phyloP scores from a whole-genome alignment of 1,139 yeast genomes.

The Magnusiomyces tetraspermus region DNA sequence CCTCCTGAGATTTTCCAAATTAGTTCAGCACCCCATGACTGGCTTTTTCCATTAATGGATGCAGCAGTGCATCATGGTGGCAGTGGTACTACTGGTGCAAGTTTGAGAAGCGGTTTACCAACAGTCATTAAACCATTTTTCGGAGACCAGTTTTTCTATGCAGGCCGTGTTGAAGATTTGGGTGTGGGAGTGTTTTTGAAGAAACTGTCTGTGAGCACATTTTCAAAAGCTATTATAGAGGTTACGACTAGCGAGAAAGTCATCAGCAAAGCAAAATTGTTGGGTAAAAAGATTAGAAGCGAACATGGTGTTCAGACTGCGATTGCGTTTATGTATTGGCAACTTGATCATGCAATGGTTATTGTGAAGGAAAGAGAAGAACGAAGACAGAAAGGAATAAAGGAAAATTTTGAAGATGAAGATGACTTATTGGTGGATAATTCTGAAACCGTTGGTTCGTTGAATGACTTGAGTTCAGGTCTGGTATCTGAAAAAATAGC shows the following conservation, averaged over 20 bases:
- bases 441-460: not conserved
- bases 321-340: slow-evolving; percentile 63
- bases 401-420: not conserved
- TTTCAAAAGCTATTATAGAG: slow-evolving; percentile 57
- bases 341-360: slow-evolving; percentile 59
- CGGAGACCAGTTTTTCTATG: slow-evolving; percentile 93
- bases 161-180: slow-evolving; percentile 72
- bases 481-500: not conserved
- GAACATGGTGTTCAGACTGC: slow-evolving; percentile 80
- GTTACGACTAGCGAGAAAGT: slow-evolving; percentile 61
- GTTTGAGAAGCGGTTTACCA: slow-evolving; percentile 76
- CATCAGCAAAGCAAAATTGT: slow-evolving; percentile 50
- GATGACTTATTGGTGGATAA: not conserved
- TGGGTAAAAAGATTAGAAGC: slow-evolving; percentile 51
- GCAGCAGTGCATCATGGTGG: slow-evolving; percentile 98
- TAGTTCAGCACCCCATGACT: slow-evolving; percentile 81
- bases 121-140: slow-evolving; percentile 89
- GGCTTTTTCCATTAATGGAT: slow-evolving; percentile 82
- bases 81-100: slow-evolving; percentile 93
- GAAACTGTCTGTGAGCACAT: slow-evolving; percentile 53
- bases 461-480: not conserved
- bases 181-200: slow-evolving; percentile 76
- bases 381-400: not conserved
- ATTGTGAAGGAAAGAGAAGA: slow-evolving; percentile 16
- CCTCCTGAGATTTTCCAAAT: slow-evolving; percentile 62